These are phyloP conservation scores for Monilinia fructicola DNA, from an alignment of 2,329 filamentous ascomycete genomes.

Conservation along the genomic window DNA sequence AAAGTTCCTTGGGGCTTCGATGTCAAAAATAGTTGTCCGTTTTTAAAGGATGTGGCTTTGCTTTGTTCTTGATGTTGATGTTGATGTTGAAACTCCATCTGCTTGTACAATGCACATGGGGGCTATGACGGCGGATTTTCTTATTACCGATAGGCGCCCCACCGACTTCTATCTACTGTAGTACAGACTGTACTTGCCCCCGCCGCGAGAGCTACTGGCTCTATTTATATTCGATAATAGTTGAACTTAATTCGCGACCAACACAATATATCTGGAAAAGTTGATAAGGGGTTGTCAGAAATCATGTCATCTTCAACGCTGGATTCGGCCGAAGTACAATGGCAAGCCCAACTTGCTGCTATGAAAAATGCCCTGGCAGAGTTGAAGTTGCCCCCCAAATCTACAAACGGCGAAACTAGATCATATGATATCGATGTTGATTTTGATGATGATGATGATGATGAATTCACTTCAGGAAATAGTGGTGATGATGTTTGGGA, in stretches of 20 bases:
- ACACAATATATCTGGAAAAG: not conserved
- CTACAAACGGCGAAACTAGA: constrained; percentile 46
- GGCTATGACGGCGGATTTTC: constrained; percentile 21
- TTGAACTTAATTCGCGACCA: not conserved
- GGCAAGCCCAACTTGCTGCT: constrained; percentile 79
- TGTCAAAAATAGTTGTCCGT: not conserved
- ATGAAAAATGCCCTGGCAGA: constrained; percentile 85
- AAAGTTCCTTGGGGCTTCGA: not conserved
- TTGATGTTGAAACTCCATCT: not conserved
- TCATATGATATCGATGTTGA: constrained; percentile 59
- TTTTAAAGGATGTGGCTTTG: constrained; percentile 17
- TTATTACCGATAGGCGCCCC: constrained; percentile 17
- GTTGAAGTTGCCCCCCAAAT: constrained; percentile 53
- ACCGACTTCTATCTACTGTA: not conserved
- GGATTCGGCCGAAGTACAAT: constrained; percentile 56
- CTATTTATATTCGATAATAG: constrained; percentile 3
- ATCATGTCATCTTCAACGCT: constrained; percentile 20
- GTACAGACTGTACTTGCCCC: not conserved
- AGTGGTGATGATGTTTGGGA: constrained; percentile 88
- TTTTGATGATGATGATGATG: constrained; percentile 68
- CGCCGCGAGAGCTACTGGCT: not conserved
- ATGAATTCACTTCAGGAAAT: constrained; percentile 52
- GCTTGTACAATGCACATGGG: constrained; percentile 12
- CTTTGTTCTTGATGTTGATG: constrained; percentile 20
- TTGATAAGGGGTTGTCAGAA: not conserved